phyloP scores from a whole-genome alignment of 2,329 filamentous ascomycete genomes.

The Volutella citrinella region DNA sequence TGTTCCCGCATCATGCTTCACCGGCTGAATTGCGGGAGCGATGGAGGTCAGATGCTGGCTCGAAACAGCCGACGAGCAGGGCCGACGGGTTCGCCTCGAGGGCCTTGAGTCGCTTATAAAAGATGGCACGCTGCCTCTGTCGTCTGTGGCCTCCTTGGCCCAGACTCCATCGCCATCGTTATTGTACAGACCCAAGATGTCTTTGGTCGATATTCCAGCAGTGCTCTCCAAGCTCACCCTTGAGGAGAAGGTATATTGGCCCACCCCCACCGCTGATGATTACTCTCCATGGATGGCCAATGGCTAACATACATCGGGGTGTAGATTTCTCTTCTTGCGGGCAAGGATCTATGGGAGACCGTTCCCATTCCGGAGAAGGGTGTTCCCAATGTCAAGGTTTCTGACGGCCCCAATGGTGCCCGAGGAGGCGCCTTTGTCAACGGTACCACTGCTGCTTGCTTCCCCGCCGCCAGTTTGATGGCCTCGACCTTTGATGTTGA shows the following conservation, averaged over 20 bases:
- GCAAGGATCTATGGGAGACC: conserved; percentile 25
- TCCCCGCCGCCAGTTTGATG: conserved; percentile 35
- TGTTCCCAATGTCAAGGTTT: conserved; percentile 21
- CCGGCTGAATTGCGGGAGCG: too few species aligned
- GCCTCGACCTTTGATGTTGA: conserved; percentile 63
- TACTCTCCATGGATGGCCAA: background rate
- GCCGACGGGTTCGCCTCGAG: too few species aligned
- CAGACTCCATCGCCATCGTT: too few species aligned
- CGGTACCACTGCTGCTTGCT: conserved; percentile 23
- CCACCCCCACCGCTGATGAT: background rate
- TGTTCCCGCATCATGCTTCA: too few species aligned
- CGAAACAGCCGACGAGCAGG: too few species aligned
- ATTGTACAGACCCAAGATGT: too few species aligned
- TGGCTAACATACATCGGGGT: conserved; percentile 1
- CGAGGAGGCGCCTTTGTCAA: conserved; percentile 22
- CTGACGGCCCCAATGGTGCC: conserved; percentile 26
- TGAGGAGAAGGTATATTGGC: conserved; percentile 27
- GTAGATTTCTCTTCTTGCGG: conserved; percentile 23
- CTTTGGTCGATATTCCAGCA: conserved; percentile 23
- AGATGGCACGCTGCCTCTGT: too few species aligned
- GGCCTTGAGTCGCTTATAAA: conserved; percentile 9
- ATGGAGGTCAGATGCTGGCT: too few species aligned
- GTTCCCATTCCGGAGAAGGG: conserved; percentile 22
- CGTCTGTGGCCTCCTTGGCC: too few species aligned
- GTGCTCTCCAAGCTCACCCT: conserved; percentile 28